Percentiles rank a stretch among this genome's conserved stretches.
phyloP scores from a whole-genome alignment of 2,329 filamentous ascomycete species.

The Fusarium hostae region DNA sequence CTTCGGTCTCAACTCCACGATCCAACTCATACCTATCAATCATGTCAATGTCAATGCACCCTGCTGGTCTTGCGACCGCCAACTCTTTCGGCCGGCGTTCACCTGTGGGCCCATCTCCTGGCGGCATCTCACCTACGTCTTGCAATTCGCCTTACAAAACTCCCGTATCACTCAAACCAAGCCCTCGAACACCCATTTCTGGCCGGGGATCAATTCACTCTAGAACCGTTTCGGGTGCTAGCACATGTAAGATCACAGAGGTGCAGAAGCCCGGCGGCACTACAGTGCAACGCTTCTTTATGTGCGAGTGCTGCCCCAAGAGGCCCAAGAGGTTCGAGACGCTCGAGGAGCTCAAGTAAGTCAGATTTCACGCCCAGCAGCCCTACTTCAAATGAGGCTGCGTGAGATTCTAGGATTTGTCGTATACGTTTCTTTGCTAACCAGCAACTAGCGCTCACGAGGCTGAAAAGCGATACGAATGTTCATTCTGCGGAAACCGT shows the following conservation, averaged over 20 bases:
- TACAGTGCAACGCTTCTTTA: conserved; percentile 55
- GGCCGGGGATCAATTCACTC: conserved; percentile 55
- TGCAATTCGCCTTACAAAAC: conserved; percentile 62
- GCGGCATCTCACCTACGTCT: conserved; percentile 61
- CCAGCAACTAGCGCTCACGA: conserved; percentile 76
- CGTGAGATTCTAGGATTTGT: too few species aligned
- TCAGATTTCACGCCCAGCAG: too few species aligned
- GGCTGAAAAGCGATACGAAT: conserved; percentile 95
- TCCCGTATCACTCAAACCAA: conserved; percentile 60
- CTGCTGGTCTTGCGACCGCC: conserved; percentile 55
- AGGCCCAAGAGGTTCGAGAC: conserved; percentile 30
- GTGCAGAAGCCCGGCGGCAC: too few species aligned
- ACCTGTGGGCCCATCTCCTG: conserved; percentile 57
- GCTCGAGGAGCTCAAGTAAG: conserved; percentile 68
- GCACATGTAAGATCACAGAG: conserved; percentile 59
- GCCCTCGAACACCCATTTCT: conserved; percentile 59
- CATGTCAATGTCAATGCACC: conserved; percentile 53
- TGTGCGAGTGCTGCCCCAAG: conserved; percentile 29
- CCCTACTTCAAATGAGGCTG: too few species aligned
- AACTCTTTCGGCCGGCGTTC: conserved; percentile 60
- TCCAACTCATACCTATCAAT: conserved; percentile 61
- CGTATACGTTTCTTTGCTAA: too few species aligned
- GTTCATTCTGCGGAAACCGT: conserved; percentile 89
- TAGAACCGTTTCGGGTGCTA: conserved; percentile 59
- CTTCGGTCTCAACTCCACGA: conserved; percentile 56